A percentile compares a stretch with the other conserved stretches of the same genome.
Evolutionary conservation across 1,139 yeast genomes (phyloP).

Genomic region (Sugiyamaella paludigena): DNA sequence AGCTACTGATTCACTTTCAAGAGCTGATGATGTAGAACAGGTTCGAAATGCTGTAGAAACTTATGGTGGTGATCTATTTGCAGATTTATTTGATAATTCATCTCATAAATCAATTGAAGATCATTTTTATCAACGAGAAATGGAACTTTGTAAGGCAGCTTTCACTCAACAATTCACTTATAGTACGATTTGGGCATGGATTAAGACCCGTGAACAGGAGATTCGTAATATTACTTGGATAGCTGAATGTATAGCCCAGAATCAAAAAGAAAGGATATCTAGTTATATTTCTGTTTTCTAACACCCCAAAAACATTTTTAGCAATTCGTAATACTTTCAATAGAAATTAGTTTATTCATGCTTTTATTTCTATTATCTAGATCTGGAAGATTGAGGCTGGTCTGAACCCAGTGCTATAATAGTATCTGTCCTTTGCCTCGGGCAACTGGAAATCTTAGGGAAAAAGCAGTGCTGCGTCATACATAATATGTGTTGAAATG

Average conservation of each 20-base stretch:
- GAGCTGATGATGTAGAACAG: conserved; percentile 82
- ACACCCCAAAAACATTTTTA: not conserved
- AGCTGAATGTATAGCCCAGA: conserved; percentile 76
- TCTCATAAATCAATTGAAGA: conserved; percentile 74
- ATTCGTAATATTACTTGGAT: conserved; percentile 97
- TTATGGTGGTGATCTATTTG: conserved; percentile 57
- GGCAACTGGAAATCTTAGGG: no score
- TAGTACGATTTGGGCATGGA: conserved; percentile 94
- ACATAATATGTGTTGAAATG: not conserved
- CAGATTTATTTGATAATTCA: conserved; percentile 65
- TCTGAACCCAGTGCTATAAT: no score
- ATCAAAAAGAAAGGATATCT: conserved; percentile 44
- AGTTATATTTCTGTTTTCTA: conserved; percentile 42
- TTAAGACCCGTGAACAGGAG: conserved; percentile 94
- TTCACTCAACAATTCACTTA: conserved; percentile 95
- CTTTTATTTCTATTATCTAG: no score
- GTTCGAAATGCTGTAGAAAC: conserved; percentile 70
- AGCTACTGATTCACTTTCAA: conserved; percentile 66
- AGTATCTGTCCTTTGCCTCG: no score
- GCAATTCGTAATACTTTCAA: not conserved
- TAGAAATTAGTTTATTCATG: no score
- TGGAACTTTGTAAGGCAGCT: conserved; percentile 88
- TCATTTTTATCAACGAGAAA: conserved; percentile 87
- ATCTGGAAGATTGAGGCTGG: no score
- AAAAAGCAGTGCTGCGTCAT: no score